Base-by-base conservation (phyloP, 1,284 basidiomycete genomes). In the Moesziomyces sp. region DNA sequence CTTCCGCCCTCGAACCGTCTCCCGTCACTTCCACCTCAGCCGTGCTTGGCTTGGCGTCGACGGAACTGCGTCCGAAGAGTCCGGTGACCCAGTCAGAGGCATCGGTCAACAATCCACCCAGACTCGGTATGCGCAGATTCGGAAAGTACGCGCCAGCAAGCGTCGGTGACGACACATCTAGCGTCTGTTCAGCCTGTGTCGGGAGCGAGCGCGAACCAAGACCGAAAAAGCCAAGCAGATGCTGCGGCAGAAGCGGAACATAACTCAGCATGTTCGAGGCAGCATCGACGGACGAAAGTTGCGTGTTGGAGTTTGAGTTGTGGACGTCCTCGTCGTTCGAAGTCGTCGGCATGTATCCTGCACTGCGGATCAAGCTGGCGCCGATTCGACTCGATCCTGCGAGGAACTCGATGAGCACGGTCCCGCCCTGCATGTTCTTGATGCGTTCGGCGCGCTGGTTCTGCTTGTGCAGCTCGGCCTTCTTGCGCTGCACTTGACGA, bases 401-500 rank as follows among this genome's bases (percentile, higher is more conserved):
- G 1, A 79, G 64, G 11, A 79, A 79, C 55, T 79, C 73, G 51
- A 79, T 69, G 30, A 79, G 58, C 18, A 79, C 77, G 18, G 77
- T 76, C 2, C 76, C 76, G 19, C 77, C 76, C 50, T 78, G 76
- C 67, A 79, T 67, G 35, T 62, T 49, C 38, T 42, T 44, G 19
- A 48, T 50, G 43, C 55, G 48, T 23, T 65, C 62, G 6, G 51
- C 52, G 16, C 51, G 57, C 50, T 64, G 43, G 7, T 28, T 50
- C 23, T 57, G 53, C 43, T 58, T 55, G 19, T 54, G 47, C 43
- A 46, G 55, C 52, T 45, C 46, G 18, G 30, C 24, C 19, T 53
- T 58, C 24, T 28, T 52, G 19, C 23, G 45, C n/a, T 56, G 52
- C 34, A 46, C 53, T n/a, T 53, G 42, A 11, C 54, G 43, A 30